These are phyloP conservation scores for Rhodotorula sp. DNA, from an alignment of 1,284 basidiomycete genomes.

Conservation along the genomic window DNA sequence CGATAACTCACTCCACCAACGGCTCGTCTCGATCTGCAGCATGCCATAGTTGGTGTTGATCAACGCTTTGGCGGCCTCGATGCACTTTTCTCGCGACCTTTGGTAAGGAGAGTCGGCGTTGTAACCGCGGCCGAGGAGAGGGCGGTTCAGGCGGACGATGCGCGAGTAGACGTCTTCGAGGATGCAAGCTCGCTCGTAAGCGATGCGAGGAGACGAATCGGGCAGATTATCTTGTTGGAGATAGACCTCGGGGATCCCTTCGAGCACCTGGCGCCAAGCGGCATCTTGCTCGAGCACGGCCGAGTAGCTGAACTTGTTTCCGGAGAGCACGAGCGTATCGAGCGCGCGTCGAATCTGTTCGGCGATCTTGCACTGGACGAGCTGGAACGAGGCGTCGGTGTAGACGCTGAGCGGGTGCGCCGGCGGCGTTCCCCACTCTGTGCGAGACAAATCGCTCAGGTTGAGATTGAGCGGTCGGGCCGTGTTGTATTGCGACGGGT, in stretches of 20 bases:
- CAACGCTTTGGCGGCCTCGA: constrained; percentile 28
- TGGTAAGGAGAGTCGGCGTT: constrained; percentile 23
- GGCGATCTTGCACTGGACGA: constrained; percentile 36
- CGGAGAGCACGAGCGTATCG: constrained; percentile 37
- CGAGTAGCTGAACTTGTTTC: constrained; percentile 22
- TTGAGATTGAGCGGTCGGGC: constrained; percentile 37
- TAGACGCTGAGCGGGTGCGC: constrained; percentile 21
- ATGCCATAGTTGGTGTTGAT: constrained; percentile 35
- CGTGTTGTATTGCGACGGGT: constrained; percentile 31
- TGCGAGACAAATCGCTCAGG: constrained; percentile 33
- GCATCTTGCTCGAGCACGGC: constrained; percentile 36
- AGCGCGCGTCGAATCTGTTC: constrained; percentile 35
- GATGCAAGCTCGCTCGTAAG: constrained; percentile 28
- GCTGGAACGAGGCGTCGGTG: constrained; percentile 38
- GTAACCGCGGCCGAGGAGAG: constrained; percentile 39
- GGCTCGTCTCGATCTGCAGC: constrained; percentile 24
- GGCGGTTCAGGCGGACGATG: constrained; percentile 42
- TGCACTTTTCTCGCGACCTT: constrained; percentile 33
- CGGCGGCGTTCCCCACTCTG: constrained; percentile 24
- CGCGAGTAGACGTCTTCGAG: constrained; percentile 38
- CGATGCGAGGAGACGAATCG: constrained; percentile 7
- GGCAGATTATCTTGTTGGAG: constrained; percentile 6
- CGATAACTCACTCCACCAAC: constrained; percentile 35
- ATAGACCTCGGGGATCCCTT: constrained; percentile 23
- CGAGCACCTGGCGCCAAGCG: constrained; percentile 8